A percentile compares a stretch with the other conserved stretches of the same genome.
Evolutionary conservation across 2,329 filamentous ascomycete genomes (phyloP).

Genomic region (Ophiostoma himal-ulmi): DNA sequence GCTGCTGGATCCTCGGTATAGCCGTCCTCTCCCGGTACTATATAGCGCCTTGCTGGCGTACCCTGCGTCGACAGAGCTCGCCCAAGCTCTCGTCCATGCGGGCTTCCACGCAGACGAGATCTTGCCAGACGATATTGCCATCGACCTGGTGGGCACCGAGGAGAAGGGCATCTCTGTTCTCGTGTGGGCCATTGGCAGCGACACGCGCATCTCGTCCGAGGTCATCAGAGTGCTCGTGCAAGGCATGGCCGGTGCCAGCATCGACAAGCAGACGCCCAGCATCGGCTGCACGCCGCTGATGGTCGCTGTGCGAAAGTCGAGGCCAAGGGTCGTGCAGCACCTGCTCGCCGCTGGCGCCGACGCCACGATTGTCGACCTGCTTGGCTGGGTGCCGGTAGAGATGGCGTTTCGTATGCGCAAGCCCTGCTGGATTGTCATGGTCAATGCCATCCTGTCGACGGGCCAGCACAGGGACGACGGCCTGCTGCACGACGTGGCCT

Average conservation of each 20-base stretch:
- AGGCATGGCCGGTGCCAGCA: neutral
- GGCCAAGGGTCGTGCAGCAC: neutral
- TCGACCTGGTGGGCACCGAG: neutral
- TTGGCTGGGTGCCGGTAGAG: neutral
- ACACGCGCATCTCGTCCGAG: neutral
- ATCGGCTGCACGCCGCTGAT: neutral
- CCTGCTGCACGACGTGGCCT: neutral
- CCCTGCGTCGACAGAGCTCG: neutral
- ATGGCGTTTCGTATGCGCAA: neutral
- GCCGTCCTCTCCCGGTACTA: neutral
- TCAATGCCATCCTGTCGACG: neutral
- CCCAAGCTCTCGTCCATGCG: neutral
- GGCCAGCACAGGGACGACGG: neutral
- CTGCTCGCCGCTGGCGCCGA: neutral
- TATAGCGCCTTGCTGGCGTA: neutral
- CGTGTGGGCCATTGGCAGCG: neutral
- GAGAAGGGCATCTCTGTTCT: neutral
- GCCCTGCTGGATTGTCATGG: neutral
- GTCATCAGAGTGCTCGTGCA: neutral
- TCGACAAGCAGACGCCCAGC: neutral
- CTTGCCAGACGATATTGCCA: neutral
- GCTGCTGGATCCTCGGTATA: neutral
- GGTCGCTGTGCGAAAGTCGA: neutral
- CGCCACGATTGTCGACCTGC: neutral
- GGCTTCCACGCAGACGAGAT: neutral